These are phyloP conservation scores for Arachis hypogaea DNA, from an alignment of 306 rosid species.

Conservation along the genomic window DNA sequence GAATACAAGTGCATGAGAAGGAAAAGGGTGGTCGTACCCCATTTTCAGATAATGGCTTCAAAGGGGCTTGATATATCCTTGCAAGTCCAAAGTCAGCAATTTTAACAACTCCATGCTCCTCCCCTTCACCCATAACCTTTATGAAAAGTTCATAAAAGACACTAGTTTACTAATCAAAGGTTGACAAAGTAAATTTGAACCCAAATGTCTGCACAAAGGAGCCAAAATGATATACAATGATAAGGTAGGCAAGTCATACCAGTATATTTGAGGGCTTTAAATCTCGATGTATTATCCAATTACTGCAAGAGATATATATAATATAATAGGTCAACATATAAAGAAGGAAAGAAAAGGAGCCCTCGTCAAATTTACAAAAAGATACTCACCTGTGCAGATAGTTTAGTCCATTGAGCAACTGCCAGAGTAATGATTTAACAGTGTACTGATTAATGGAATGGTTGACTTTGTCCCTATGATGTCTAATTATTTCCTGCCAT, in stretches of 20 bases:
- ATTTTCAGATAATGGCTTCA: conserved; percentile 73
- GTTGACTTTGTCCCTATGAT: conserved; percentile 94
- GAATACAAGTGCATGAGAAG: conserved; percentile 15
- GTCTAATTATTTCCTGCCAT: conserved; percentile 89
- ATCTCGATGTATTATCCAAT: conserved; percentile 97
- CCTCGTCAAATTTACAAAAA: conserved; percentile 28
- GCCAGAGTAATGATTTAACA: conserved; percentile 90
- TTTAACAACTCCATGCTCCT: conserved; percentile 90
- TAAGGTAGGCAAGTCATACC: conserved; percentile 54
- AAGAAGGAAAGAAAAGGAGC: conserved; percentile 27
- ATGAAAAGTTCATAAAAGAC: conserved; percentile 29
- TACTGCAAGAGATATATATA: conserved; percentile 54
- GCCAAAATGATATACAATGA: conserved; percentile 15
- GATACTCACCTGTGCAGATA: conserved; percentile 80
- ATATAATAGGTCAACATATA: conserved; percentile 30
- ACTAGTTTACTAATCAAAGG: conserved; percentile 11
- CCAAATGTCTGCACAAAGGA: conserved; percentile 8
- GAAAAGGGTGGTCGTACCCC: conserved; percentile 64
- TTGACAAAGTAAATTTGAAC: conserved; percentile 7
- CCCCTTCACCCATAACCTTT: conserved; percentile 95
- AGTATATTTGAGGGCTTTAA: conserved; percentile 94
- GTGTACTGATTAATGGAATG: conserved; percentile 78
- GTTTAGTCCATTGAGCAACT: conserved; percentile 91
- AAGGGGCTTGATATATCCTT: conserved; percentile 91
- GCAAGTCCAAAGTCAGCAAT: conserved; percentile 99